Evolutionary conservation across 2,329 filamentous ascomycete species (phyloP).

Genomic region (Zasmidium citrigriseum): DNA sequence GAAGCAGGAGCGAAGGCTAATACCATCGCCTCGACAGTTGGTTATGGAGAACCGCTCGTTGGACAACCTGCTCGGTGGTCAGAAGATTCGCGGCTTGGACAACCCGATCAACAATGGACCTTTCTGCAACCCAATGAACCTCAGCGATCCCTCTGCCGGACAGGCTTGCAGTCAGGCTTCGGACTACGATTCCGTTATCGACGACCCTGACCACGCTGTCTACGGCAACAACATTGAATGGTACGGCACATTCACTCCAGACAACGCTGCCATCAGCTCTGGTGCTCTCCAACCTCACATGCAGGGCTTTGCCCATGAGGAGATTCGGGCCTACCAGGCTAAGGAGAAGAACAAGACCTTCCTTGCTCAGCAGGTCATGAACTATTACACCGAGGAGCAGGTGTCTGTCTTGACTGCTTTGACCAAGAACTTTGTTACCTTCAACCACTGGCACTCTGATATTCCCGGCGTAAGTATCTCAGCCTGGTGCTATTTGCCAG

Average conservation of each 20-base stretch:
- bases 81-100: constrained; percentile 10
- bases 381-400: constrained; percentile 40
- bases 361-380: constrained; percentile 33
- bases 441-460: constrained; percentile 40
- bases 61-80: constrained; percentile 41
- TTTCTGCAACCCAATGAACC: constrained; percentile 13
- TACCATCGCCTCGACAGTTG: no score
- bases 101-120: constrained; percentile 14
- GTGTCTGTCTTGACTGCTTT: constrained; percentile 37
- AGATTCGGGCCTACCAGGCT: constrained; percentile 39
- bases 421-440: constrained; percentile 41
- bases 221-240: constrained; percentile 37
- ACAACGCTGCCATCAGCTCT: constrained; percentile 33
- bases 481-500: no score
- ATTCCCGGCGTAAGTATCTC: constrained; percentile 37
- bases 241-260: constrained; percentile 40
- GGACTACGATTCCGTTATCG: constrained; percentile 40
- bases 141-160: constrained; percentile 4
- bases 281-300: constrained; percentile 32
- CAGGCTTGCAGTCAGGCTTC: constrained; percentile 26
- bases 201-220: constrained; percentile 40
- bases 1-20: no score
- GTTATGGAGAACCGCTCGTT: constrained; percentile 44
- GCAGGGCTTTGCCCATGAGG: constrained; percentile 42
- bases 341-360: constrained; percentile 39